Percentiles rank a stretch among this genome's conserved stretches.
Evolutionary conservation across 2,329 filamentous ascomycete genomes (phyloP).

Genomic region (Cryphonectria carpinicola): DNA sequence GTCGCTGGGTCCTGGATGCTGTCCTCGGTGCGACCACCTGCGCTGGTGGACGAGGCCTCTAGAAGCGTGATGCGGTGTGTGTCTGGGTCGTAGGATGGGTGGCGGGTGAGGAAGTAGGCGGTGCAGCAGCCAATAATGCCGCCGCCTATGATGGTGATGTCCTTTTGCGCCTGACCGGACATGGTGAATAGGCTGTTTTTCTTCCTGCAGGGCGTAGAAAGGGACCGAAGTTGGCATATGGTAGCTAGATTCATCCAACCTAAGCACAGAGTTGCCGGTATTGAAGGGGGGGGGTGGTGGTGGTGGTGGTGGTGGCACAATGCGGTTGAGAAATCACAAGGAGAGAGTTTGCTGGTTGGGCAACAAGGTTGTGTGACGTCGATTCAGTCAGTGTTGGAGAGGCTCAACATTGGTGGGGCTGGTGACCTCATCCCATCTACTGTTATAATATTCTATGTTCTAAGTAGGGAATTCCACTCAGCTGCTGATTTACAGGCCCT

Average conservation of each 20-base stretch:
- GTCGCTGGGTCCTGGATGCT: conserved; percentile 39
- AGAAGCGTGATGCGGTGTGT: conserved; percentile 72
- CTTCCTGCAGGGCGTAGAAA: neutral
- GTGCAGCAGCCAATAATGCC: conserved; percentile 78
- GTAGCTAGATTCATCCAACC: neutral
- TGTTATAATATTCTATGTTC: too few relatives aligned
- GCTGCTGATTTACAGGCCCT: too few relatives aligned
- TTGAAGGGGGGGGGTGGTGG: too few relatives aligned
- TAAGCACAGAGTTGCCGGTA: neutral
- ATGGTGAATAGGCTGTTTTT: neutral
- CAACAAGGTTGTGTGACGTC: neutral
- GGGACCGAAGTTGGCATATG: neutral
- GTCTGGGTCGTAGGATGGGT: conserved; percentile 67
- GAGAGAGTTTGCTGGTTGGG: neutral
- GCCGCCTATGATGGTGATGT: conserved; percentile 55
- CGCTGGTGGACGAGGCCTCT: conserved; percentile 52
- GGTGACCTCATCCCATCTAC: conserved; percentile 5
- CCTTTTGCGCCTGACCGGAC: conserved; percentile 20
- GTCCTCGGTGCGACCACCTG: conserved; percentile 40
- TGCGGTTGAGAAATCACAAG: neutral
- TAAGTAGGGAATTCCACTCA: too few relatives aligned
- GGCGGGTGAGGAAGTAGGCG: conserved; percentile 74
- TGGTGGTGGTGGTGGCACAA: neutral
- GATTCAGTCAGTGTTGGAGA: conserved; percentile 5
- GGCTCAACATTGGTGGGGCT: conserved; percentile 8